Evolutionary conservation across 345 rosid species (phyloP), one percentile per base, ranked within the genome.

Genomic region (Mangifera indica): DNA sequence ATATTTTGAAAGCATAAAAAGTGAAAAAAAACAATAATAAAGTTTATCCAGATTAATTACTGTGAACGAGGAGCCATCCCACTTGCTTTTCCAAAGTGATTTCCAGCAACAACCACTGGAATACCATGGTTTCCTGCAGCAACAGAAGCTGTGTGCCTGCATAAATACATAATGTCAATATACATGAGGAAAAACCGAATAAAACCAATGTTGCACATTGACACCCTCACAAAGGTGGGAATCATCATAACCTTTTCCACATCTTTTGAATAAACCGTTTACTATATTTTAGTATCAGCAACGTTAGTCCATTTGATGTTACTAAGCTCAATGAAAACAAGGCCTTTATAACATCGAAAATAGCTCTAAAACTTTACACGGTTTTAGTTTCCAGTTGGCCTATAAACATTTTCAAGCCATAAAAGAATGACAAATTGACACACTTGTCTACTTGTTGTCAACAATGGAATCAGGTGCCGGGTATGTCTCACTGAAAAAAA

Each of bases 41-140:
- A n/a, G 66, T 20, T 37, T 66, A 18, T 59, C 25, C 10, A 45
- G 56, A 66, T 67, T 24, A 74, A 80, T 87, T 84, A 94, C 98
- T 92, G 98, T 37, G 98, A 82, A 78, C 88, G 96, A 80, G 99
- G 99, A 84, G 99, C 97, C 83, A 95, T 92, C 76, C 99, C 99
- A 73, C 99, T 92, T 13, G 99, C 99, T 71, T 88, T 88, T 80
- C 99, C 99, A 78, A 91, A 95, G 85, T 82, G 67, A 83, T 92
- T 91, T 13, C 98, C 93, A 0, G 97, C 82, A 64, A 95, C 97
- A 63, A 90, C 74, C 58, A 86, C 96, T 45, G 98, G 89, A 71
- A 95, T 77, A 45, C 99, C 99, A 74, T 95, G 97, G 84, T 95
- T 95, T 44, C 99, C 98, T 1, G 98, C 95, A 67, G 99, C 99